Evolutionary conservation across 208 protist genomes (phyloP), one percentile per base, ranked within the genome.

Genomic region (Trypanosoma rangeli): DNA sequence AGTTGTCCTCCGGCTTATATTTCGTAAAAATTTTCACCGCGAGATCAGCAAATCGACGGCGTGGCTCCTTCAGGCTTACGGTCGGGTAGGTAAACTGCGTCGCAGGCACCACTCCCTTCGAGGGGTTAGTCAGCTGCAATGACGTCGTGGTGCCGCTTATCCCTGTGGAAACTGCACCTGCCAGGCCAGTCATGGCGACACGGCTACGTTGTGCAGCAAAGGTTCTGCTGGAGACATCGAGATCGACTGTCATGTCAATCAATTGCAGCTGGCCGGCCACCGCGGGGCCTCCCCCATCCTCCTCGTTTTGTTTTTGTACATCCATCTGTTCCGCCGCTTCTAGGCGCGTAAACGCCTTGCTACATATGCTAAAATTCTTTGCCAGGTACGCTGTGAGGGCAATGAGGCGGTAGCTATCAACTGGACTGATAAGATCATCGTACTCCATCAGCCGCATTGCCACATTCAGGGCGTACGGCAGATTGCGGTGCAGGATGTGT

Each of bases 401-500:
- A 54, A 99, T 94, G 46, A 98, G 82, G 55, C 93, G 94, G 83
- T 98, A 98, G 68, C 95, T 87, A 70, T 97, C 86, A 12, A 88
- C 80, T 0, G 88, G 79, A 37, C 79, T 86, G 39, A 99, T 84
- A 26, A 98, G 59, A 64, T 98, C 93, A 50, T 99, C 97, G 86
- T 98, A 99, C 39, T 97, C 86, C 59, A 85, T 89, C 31, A 99
- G 82, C 31, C 93, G 88, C 93, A 97, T 95, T 50, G 90, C 93
- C 26, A 89, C 73, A 37, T 92, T 84, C 18, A 95, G 79, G 3
- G 91, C 91, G 22, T 80, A 77, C 29, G 89, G 82, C 29, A 89
- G 68, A 73, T 92, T 94, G 33, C 80, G 79, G 31, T 89, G 69
- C 33, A 91, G 44, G 18, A 95, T 89, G 59, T 98, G 87, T 63